Percentiles rank a stretch among this genome's conserved stretches.
Evolutionary conservation across 192 early-diverging fungal genomes (phyloP).

Genomic region (Glomus cerebriforme): DNA sequence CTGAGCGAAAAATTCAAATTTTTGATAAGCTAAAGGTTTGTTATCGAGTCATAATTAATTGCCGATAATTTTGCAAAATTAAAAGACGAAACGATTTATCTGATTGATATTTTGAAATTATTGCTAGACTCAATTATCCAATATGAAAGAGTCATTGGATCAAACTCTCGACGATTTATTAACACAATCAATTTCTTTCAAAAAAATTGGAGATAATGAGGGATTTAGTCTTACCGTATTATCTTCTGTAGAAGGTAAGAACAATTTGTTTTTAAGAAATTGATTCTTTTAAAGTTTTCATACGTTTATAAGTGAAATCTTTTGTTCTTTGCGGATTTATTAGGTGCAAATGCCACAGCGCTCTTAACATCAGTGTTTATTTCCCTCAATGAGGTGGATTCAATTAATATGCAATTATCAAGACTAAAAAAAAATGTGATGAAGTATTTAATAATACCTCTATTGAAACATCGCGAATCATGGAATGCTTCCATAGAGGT

Average conservation of each 20-base stretch:
- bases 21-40: conserved; percentile 33
- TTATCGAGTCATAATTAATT: background rate
- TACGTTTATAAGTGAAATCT: background rate
- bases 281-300: background rate
- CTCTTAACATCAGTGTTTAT: conserved; percentile 27
- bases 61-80: background rate
- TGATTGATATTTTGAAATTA: background rate
- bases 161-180: conserved; percentile 28
- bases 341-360: background rate
- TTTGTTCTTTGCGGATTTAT: background rate
- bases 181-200: conserved; percentile 21
- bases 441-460: conserved; percentile 27
- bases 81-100: too few species aligned
- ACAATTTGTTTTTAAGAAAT: background rate
- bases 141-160: conserved; percentile 30
- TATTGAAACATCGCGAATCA: conserved; percentile 16
- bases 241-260: background rate
- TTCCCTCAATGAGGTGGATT: conserved; percentile 19
- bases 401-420: conserved; percentile 28
- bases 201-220: conserved; percentile 4
- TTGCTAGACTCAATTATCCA: conserved; percentile 15
- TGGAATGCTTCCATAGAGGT: conserved; percentile 13
- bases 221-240: conserved; percentile 14
- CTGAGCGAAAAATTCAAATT: conserved; percentile 24
- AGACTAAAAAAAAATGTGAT: conserved; percentile 31